Percentiles rank a stretch among this genome's conserved stretches.
Conservation (phyloP, 441 rosid species). For the Arabidopsis hybrid region DNA sequence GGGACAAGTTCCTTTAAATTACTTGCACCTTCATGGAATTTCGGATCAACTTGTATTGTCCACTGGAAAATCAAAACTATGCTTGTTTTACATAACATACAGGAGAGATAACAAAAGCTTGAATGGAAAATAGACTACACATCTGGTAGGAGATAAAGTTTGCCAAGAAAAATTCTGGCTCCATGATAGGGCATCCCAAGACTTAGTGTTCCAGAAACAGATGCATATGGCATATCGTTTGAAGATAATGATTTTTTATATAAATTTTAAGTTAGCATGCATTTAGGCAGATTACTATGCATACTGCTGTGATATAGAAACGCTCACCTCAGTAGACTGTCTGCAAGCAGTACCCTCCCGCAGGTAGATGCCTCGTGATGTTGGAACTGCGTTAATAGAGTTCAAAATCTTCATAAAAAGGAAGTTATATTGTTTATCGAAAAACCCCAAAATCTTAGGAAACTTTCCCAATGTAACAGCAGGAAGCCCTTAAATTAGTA, state of each 20-base stretch:
- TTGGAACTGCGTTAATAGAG: constrained; percentile 66
- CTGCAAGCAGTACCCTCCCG: constrained; percentile 81
- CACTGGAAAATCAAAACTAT: constrained; percentile 65
- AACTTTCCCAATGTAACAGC: constrained; percentile 7
- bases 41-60: constrained; percentile 90
- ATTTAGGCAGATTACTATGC: constrained; percentile 33
- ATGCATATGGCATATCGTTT: constrained; percentile 3
- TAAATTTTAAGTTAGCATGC: constrained; percentile 13
- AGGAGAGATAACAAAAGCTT: constrained; percentile 15
- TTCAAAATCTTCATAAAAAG: constrained; percentile 12
- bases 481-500: constrained; percentile 21
- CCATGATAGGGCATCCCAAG: constrained; percentile 20
- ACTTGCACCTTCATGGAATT: constrained; percentile 96
- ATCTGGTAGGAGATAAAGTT: constrained; percentile 13
- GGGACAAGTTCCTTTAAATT: constrained; percentile 93
- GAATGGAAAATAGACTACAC: constrained; percentile 22
- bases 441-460: not conserved
- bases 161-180: constrained; percentile 7
- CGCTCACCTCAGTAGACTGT: constrained; percentile 82
- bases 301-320: constrained; percentile 23
- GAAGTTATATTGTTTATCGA: not conserved
- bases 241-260: constrained; percentile 23
- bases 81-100: constrained; percentile 39
- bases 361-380: constrained; percentile 87
- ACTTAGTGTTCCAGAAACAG: not conserved